These are phyloP conservation scores for Apiospora marii DNA, from an alignment of 2,329 filamentous ascomycete genomes.

Conservation along the genomic window DNA sequence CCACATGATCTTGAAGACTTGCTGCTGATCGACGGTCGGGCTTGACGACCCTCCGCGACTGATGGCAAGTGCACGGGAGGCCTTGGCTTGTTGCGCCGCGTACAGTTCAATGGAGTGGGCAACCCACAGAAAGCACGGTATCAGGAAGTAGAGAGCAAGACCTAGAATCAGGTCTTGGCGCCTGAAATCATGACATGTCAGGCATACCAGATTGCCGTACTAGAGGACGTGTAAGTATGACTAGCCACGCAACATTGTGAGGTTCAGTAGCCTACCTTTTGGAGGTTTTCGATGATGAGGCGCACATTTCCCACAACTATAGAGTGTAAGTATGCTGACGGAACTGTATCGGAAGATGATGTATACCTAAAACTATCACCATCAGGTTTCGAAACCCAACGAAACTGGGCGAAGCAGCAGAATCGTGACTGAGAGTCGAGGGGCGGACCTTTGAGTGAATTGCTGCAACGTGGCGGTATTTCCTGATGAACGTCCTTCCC, in stretches of 20 bases:
- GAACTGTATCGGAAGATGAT: constrained; percentile 18
- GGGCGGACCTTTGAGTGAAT: constrained; percentile 76
- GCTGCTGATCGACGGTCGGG: constrained; percentile 67
- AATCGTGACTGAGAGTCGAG: constrained; percentile 88
- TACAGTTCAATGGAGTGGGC: constrained; percentile 89
- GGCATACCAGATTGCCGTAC: constrained; percentile 95
- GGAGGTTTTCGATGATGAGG: constrained; percentile 95
- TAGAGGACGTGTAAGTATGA: constrained; percentile 46
- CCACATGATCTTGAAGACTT: constrained; percentile 80
- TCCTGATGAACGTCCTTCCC: constrained; percentile 55
- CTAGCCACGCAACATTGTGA: background rate
- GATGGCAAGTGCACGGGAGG: constrained; percentile 61
- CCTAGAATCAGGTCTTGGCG: constrained; percentile 80
- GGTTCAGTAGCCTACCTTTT: constrained; percentile 69
- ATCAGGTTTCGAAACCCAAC: constrained; percentile 95
- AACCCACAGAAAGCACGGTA: constrained; percentile 88
- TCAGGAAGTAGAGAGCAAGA: constrained; percentile 80
- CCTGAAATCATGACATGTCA: constrained; percentile 88
- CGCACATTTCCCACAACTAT: constrained; percentile 90
- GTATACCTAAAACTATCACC: constrained; percentile 85
- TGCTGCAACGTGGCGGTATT: constrained; percentile 92
- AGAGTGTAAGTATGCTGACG: constrained; percentile 20
- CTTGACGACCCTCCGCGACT: constrained; percentile 59
- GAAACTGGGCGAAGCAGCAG: constrained; percentile 79
- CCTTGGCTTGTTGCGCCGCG: constrained; percentile 80